Conservation (phyloP, 352 stramenopile species). For the Globisporangium echinulatum region DNA sequence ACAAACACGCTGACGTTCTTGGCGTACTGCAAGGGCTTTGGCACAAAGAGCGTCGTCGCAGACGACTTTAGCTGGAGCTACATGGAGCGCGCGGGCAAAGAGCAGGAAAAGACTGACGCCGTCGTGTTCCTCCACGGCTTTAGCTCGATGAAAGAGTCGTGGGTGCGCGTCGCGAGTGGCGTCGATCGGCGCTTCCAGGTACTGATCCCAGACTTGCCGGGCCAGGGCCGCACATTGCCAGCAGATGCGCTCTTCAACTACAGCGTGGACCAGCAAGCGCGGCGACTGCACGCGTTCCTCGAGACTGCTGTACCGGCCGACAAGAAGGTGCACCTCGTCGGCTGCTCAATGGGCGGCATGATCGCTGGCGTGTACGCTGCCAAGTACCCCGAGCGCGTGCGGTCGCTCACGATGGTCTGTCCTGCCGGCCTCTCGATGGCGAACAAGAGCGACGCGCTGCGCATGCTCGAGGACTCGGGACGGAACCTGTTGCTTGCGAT, state of each 20-base stretch:
- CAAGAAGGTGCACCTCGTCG: slow-evolving; percentile 65
- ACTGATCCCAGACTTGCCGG: slow-evolving; percentile 63
- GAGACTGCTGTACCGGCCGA: slow-evolving; percentile 33
- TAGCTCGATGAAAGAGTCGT: slow-evolving; percentile 64
- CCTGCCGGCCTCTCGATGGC: slow-evolving; percentile 65
- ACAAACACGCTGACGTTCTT: slow-evolving; percentile 39
- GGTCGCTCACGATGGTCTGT: slow-evolving; percentile 70
- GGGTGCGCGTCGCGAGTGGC: slow-evolving; percentile 39
- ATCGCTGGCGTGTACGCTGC: slow-evolving; percentile 63
- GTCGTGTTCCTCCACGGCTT: slow-evolving; percentile 74
- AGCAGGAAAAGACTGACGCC: slow-evolving; percentile 30
- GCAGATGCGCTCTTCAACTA: slow-evolving; percentile 39
- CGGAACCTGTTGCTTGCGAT: slow-evolving; percentile 59
- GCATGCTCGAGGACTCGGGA: slow-evolving; percentile 53
- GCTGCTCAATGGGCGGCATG: slow-evolving; percentile 77
- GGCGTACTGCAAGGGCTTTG: slow-evolving; percentile 49
- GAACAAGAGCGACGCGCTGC: slow-evolving; percentile 47
- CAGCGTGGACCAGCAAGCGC: slow-evolving; percentile 42
- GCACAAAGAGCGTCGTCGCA: slow-evolving; percentile 28
- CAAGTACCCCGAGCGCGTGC: slow-evolving; percentile 43
- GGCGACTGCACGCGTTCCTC: slow-evolving; percentile 52
- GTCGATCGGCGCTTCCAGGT: slow-evolving; percentile 51
- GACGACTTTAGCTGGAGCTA: slow-evolving; percentile 70
- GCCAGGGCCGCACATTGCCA: slow-evolving; percentile 54
- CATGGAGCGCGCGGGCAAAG: slow-evolving; percentile 46